Base-by-base conservation (phyloP, 768 basidiomycete species). In the Boletus patriciae region DNA sequence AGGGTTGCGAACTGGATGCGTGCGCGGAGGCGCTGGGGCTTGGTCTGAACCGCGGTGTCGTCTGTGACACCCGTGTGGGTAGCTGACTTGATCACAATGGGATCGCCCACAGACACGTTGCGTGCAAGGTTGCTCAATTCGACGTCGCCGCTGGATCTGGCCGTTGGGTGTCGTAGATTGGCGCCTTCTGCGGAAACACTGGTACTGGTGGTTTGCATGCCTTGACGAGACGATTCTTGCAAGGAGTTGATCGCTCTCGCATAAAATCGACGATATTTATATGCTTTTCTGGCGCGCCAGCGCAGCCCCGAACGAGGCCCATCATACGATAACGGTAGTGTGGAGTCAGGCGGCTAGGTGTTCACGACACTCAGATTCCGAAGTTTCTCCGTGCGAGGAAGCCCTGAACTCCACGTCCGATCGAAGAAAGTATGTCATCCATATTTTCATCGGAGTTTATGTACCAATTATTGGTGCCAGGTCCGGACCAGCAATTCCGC, bases 1-100 rank as follows among this genome's bases (percentile, higher is more conserved):
- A 77, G 64, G 1, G 72, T 61, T 10, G 49, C 58, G 41, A 76
- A 70, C 38, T 77, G 76, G n/a, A 74, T 58, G 3, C 54, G 62
- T 11, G 55, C 63, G 6, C 55, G 71, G 19, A 62, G 48, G 10
- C 51, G 51, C 49, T 71, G 73, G 15, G 56, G 49, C 43, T 49
- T 68, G 23, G 62, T 64, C 19, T 55, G 67, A 12, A 41, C 38
- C 10, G 50, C 45, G 21, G 41, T 23, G 3, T 40, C 13, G 38
- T n/a, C 4, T 3, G 27, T 6, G 16, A 4, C 12, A 13, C 13
- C 13, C 33, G 33, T 13, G 34, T 46, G 44, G 13, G 37, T 11
- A 9, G 13, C 25, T 38, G 41, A 33, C 34, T 47, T 62, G 3
- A 37, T 27, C 37, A 8, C 34, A 1, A 36, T 36, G 34, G 34